Base-by-base conservation (phyloP, 441 rosid species). In the Erodium trifolium region DNA sequence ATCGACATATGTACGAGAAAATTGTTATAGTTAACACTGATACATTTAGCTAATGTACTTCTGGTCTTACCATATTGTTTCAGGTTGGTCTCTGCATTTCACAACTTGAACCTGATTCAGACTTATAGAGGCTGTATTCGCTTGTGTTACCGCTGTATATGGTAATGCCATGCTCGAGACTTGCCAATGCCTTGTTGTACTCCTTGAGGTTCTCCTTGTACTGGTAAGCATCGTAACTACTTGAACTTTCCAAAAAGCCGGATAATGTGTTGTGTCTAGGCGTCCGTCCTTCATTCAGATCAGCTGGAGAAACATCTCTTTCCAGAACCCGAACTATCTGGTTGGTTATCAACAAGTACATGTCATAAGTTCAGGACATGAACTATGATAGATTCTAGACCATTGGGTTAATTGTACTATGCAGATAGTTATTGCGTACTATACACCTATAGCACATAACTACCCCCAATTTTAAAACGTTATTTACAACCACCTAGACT, bases 271-370 rank as follows among this genome's bases (percentile, higher is more conserved):
- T 86, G 7, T 87, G 84, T 49, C 98, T 96, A 0, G 97, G 99
- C 80, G 85, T 82, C 31, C 85, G 82, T 71, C 93, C 96, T 81
- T 90, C 97, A 62, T 87, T 84, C 2, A 92, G 85, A 71, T 94
- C 98, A 0, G 89, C 76, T 11, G 90, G 72, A 1, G 96, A 87
- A 45, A 82, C 85, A 0, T 86, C 91, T 67, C 97, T 97, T 80
- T 94, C 98, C 45, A 94, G 71, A 39, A 93, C 89, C 18, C 96
- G 91, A 45, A 94, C 98, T 39, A 92, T 86, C 99, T 94, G 94
- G 78, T 75, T 51, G 7, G 66, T 45, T 4, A 49, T 49, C 55
- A n/a, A 49, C 16, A 49, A 13, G 55, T 13, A n/a, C 16, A 49
- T 49, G 55, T 1, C 4, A 49, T 13, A 49, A 49, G 55, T 49